phyloP scores from a whole-genome alignment of 2,329 filamentous ascomycete genomes.

The Fusarium secorum region DNA sequence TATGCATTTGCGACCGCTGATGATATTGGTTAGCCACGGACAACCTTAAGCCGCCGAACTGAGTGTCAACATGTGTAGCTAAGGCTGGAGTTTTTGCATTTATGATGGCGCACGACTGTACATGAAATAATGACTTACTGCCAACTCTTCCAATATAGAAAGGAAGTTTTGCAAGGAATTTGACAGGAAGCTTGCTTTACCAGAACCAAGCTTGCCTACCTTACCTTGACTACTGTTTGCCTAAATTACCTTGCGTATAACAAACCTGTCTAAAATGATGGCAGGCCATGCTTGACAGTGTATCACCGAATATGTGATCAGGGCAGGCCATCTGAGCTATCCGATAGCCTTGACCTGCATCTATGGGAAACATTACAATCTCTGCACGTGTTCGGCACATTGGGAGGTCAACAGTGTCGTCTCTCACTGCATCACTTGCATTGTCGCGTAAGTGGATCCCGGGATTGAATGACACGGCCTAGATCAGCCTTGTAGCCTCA shows the following conservation, averaged over 20 bases:
- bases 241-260: neutral
- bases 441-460: slow-evolving; percentile 33
- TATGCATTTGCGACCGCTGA: neutral
- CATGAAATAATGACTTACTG: slow-evolving; percentile 24
- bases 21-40: slow-evolving; percentile 71
- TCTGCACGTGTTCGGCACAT: no score
- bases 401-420: neutral
- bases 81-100: neutral
- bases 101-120: slow-evolving; percentile 2
- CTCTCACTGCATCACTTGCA: neutral
- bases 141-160: neutral
- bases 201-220: neutral
- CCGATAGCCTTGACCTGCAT: neutral
- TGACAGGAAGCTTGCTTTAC: neutral
- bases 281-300: neutral
- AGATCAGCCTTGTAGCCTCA: slow-evolving; percentile 50
- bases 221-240: neutral
- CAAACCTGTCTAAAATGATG: neutral
- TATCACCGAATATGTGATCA: neutral
- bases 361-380: neutral
- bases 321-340: neutral
- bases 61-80: neutral
- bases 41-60: slow-evolving; percentile 75
- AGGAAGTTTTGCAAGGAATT: neutral
- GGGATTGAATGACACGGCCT: slow-evolving; percentile 28